These are phyloP conservation scores for Cucumis cinereus DNA, from an alignment of 306 rosid genomes.

Conservation along the genomic window DNA sequence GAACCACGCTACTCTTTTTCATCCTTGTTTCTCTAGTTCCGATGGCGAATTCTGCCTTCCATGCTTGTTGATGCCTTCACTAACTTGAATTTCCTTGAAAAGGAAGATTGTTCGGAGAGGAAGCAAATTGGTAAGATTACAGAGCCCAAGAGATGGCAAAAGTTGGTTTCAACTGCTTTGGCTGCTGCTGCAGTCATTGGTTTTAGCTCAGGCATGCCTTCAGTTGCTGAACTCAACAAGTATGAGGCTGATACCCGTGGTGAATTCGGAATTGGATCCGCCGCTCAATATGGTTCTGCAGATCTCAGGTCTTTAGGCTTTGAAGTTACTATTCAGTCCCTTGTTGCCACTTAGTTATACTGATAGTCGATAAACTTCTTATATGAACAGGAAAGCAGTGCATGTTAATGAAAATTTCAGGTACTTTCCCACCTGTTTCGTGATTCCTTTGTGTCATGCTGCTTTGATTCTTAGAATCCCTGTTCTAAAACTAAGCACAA, in stretches of 20 bases:
- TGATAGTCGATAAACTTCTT: not conserved
- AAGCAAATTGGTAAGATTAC: conserved; percentile 11
- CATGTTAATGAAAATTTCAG: conserved; percentile 92
- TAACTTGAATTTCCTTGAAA: conserved; percentile 16
- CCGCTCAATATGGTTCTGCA: conserved; percentile 92
- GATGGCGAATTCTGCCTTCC: not conserved
- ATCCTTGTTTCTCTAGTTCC: not conserved
- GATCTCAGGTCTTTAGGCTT: conserved; percentile 51
- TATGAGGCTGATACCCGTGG: conserved; percentile 69
- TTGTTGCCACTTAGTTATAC: not conserved
- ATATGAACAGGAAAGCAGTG: conserved; percentile 55
- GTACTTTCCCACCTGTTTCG: conserved; percentile 18
- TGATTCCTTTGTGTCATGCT: not conserved
- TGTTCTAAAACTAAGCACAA: not conserved
- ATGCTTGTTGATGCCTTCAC: not conserved
- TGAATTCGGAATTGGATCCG: conserved; percentile 91
- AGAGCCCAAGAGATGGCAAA: conserved; percentile 39
- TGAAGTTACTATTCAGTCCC: not conserved
- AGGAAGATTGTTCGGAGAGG: conserved; percentile 25
- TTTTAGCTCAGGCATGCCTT: conserved; percentile 49
- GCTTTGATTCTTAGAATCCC: not conserved
- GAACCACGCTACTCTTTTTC: not conserved
- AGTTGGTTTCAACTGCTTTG: conserved; percentile 46
- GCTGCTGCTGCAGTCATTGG: conserved; percentile 48
- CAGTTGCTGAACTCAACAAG: conserved; percentile 85